These are phyloP conservation scores for Cladosporium velox DNA, from an alignment of 2,329 filamentous ascomycete species.

Conservation along the genomic window DNA sequence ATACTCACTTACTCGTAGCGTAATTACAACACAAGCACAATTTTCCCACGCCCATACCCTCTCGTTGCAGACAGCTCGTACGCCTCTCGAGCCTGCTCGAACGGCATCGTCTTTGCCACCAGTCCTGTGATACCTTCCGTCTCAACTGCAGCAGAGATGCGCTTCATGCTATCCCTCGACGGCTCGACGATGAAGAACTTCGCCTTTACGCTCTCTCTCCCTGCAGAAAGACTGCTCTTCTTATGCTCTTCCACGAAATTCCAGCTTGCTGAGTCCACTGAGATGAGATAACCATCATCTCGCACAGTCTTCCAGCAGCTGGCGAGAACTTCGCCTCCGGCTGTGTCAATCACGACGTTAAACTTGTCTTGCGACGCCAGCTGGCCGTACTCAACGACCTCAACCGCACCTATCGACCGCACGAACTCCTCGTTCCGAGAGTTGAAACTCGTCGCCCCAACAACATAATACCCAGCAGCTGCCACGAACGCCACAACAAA, in stretches of 20 bases:
- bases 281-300: not conserved
- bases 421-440: constrained; percentile 37
- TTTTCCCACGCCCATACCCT: constrained; percentile 6
- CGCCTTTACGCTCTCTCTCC: not conserved
- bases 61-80: constrained; percentile 9
- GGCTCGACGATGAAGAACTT: constrained; percentile 17
- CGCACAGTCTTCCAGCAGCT: constrained; percentile 2
- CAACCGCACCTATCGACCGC: constrained; percentile 40
- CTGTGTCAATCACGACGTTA: constrained; percentile 20
- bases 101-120: constrained; percentile 7
- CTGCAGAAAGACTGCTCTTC: not conserved
- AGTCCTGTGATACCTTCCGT: not conserved
- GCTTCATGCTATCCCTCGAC: not conserved
- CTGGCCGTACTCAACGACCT: constrained; percentile 42
- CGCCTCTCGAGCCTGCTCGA: constrained; percentile 5
- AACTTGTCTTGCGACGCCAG: constrained; percentile 24
- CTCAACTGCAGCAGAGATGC: constrained; percentile 9
- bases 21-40: constrained; percentile 1
- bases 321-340: constrained; percentile 15
- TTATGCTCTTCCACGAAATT: constrained; percentile 5
- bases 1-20: not conserved
- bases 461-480: constrained; percentile 38
- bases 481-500: constrained; percentile 46
- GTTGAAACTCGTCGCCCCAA: constrained; percentile 40
- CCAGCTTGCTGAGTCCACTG: constrained; percentile 35